Conservation (phyloP, 805 yeast species). For the Sungouiozyma ichnusensis region DNA sequence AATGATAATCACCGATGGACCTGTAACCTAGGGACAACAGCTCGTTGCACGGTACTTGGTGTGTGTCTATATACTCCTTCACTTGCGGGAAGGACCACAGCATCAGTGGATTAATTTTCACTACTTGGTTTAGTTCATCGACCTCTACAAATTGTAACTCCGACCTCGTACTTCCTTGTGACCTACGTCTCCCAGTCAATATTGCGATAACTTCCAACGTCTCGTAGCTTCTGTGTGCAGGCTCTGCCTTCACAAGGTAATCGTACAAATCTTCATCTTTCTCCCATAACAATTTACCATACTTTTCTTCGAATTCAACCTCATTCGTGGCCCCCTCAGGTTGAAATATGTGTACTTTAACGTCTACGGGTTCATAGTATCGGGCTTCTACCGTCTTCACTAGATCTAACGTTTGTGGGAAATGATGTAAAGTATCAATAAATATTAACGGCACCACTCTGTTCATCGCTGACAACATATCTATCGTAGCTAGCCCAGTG, state of each 20-base stretch:
- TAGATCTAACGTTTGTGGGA: constrained; percentile 82
- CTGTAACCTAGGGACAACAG: constrained; percentile 78
- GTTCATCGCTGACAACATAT: constrained; percentile 54
- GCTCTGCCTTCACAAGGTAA: constrained; percentile 84
- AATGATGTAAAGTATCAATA: constrained; percentile 84
- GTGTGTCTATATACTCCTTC: constrained; percentile 50
- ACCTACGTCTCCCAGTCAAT: constrained; percentile 80
- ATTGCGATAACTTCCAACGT: constrained; percentile 71
- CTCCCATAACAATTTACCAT: constrained; percentile 81
- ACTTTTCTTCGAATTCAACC: constrained; percentile 48
- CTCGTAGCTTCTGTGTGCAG: constrained; percentile 73
- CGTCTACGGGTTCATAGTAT: constrained; percentile 33
- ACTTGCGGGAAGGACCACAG: constrained; percentile 74
- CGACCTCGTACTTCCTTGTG: constrained; percentile 82
- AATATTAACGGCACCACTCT: constrained; percentile 57
- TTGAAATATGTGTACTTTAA: constrained; percentile 49
- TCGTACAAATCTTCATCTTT: constrained; percentile 73
- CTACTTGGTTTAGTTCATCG: constrained; percentile 55
- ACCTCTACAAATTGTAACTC: constrained; percentile 64
- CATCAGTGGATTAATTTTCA: constrained; percentile 84
- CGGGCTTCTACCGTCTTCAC: constrained; percentile 45
- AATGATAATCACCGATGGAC: constrained; percentile 92
- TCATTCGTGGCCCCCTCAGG: constrained; percentile 52
- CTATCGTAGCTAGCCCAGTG: constrained; percentile 81
- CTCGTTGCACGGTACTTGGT: constrained; percentile 78